Evolutionary conservation across 169 alveolate genomes (phyloP).

Genomic region (Plasmodium gallinaceum): DNA sequence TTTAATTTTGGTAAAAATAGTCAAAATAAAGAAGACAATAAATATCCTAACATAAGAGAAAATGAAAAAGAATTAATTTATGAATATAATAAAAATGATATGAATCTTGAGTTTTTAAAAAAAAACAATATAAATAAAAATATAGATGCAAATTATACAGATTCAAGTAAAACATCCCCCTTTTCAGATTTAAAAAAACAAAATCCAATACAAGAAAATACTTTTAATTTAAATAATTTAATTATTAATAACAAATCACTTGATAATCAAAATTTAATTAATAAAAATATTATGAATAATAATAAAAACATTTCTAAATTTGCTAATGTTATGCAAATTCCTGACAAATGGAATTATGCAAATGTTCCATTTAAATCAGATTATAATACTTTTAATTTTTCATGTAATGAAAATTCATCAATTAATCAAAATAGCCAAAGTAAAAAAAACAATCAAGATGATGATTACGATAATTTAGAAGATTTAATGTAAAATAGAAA

Average conservation of each 20-base stretch:
- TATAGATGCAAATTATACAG: not conserved
- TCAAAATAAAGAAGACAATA: not conserved
- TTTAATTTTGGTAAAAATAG: not conserved
- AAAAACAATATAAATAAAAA: not conserved
- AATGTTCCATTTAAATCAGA: conserved; percentile 29
- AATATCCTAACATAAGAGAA: not conserved
- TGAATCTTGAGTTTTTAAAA: not conserved
- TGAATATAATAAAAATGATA: not conserved
- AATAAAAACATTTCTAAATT: not conserved
- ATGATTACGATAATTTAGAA: conserved; percentile 48
- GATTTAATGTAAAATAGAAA: conserved; percentile 24
- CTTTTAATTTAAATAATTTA: not conserved
- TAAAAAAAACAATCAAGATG: conserved; percentile 15
- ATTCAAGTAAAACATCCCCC: not conserved
- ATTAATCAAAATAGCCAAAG: conserved; percentile 1
- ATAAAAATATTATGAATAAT: conserved; percentile 3
- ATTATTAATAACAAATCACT: not conserved
- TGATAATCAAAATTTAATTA: not conserved
- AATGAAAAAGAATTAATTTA: not conserved
- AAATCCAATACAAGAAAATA: not conserved
- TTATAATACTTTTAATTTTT: conserved; percentile 5
- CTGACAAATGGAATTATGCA: conserved; percentile 36
- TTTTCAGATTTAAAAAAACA: too few species aligned
- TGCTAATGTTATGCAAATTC: not conserved
- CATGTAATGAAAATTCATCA: conserved; percentile 4